Evolutionary conservation across 129 eudicot species (phyloP).

Genomic region (Apium graveolens): DNA sequence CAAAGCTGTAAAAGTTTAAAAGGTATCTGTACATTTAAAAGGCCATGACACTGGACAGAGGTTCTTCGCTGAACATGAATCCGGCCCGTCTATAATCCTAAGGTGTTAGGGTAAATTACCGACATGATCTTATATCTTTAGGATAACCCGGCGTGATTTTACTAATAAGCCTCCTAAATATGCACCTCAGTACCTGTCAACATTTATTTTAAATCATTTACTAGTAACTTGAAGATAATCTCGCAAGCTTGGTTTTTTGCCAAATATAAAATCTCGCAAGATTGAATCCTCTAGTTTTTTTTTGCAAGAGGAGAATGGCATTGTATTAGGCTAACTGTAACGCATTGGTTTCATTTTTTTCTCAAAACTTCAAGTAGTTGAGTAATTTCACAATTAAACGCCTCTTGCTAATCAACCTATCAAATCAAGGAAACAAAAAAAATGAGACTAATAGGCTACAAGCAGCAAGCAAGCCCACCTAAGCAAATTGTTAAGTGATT

Average conservation of each 20-base stretch:
- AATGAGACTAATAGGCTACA: neutral
- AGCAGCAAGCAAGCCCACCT: slow-evolving; percentile 30
- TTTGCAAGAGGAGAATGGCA: no score
- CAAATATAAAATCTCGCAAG: no score
- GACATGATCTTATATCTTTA: no score
- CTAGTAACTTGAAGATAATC: neutral
- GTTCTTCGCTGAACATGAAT: no score
- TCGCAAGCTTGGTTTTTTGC: neutral
- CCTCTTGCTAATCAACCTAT: neutral
- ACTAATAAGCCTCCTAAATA: neutral
- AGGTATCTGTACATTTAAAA: no score
- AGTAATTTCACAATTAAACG: neutral
- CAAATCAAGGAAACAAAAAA: neutral
- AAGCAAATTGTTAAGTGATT: neutral
- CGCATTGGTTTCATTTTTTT: no score
- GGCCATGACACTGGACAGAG: no score
- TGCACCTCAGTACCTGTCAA: neutral
- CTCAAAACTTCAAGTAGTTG: neutral
- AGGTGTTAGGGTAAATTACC: no score
- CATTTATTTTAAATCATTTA: neutral
- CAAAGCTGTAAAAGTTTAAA: no score
- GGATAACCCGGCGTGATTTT: no score
- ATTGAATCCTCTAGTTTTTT: neutral
- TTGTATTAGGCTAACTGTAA: no score
- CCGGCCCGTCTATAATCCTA: no score